Evolutionary conservation across 2,329 filamentous ascomycete species (phyloP), one percentile per base, ranked within the genome.

Genomic region (Podosphaera aphanis): DNA sequence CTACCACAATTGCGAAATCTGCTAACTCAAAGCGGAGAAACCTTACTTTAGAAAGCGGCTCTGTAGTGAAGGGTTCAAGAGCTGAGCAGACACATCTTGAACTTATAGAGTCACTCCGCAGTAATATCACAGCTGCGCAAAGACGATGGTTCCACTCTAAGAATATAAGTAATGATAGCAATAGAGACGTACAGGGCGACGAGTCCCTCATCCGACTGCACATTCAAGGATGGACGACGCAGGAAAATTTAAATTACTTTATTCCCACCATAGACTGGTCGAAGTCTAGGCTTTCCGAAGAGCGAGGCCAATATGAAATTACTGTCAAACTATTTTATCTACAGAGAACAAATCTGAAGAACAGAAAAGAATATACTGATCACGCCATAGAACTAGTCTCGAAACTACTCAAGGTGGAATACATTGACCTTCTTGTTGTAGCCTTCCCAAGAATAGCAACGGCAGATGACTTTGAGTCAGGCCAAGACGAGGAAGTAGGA

Each of bases 261-360:
- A 72, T 94, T 36, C 88, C 88, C 41, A 72, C 79, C 36, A 74
- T 88, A 59, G 74, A 84, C 60, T 82, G 79, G 67, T 66, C 73
- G 11, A 64, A 71, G 25, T 74, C 74, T 3, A 79, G 80, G 0
- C 66, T 98, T 40, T 69, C 74, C 27, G 90, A 98, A 59, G 85
- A 93, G 53, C 69, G 79, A 21, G 68, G 72, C 48, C 77, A 85
- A 53, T 98, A 98, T 65, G 85, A 94, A 59, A 85, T 94, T 57
- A 94, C 88, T 0, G 79, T 90, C 49, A 98, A 98, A 64, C 65
- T 98, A 19, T 98, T 98, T 67, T 92, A 90, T 62, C 70, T 95
- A 23, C 80, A 84, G 2, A 73, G 72, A 16, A 73, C 83, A 45
- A 69, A 77, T 8, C 64, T 73, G 1, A 68, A 69, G 16, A 64